Evolutionary conservation across 768 basidiomycete species (phyloP).

Genomic region (Suillus placidus): DNA sequence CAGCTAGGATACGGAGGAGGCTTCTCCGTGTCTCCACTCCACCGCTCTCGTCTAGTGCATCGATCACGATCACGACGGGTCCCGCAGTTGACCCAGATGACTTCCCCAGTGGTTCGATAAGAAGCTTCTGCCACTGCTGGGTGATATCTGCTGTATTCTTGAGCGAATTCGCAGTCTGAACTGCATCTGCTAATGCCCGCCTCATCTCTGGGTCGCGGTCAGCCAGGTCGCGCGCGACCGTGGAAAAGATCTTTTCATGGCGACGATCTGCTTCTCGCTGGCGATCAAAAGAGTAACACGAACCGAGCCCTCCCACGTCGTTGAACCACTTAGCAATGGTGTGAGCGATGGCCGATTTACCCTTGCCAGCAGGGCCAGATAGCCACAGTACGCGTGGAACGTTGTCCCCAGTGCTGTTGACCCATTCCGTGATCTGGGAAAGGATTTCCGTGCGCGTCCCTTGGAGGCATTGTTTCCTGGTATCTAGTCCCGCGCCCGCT

Average conservation of each 20-base stretch:
- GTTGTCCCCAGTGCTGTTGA: too few relatives aligned
- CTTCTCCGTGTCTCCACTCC: too few relatives aligned
- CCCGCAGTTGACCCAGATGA: conserved; percentile 14
- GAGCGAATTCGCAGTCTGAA: neutral
- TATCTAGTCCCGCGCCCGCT: conserved; percentile 7
- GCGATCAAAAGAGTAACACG: too few relatives aligned
- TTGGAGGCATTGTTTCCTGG: neutral
- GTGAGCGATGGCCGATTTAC: too few relatives aligned
- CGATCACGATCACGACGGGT: conserved; percentile 29
- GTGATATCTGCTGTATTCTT: neutral
- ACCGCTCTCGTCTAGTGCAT: conserved; percentile 24
- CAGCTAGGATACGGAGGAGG: too few relatives aligned
- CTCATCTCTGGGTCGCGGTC: conserved; percentile 13
- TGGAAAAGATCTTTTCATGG: too few relatives aligned
- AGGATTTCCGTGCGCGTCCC: conserved; percentile 4
- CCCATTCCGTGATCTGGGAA: neutral
- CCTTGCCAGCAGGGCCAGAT: too few relatives aligned
- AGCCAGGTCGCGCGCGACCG: conserved; percentile 12
- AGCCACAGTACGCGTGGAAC: too few relatives aligned
- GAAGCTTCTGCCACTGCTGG: conserved; percentile 19
- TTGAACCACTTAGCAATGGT: too few relatives aligned
- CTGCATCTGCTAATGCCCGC: neutral
- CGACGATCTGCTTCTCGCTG: too few relatives aligned
- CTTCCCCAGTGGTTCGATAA: conserved; percentile 17
- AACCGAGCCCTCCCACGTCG: too few relatives aligned